Conservation (phyloP, 805 yeast species). For the Candida easanensis region DNA sequence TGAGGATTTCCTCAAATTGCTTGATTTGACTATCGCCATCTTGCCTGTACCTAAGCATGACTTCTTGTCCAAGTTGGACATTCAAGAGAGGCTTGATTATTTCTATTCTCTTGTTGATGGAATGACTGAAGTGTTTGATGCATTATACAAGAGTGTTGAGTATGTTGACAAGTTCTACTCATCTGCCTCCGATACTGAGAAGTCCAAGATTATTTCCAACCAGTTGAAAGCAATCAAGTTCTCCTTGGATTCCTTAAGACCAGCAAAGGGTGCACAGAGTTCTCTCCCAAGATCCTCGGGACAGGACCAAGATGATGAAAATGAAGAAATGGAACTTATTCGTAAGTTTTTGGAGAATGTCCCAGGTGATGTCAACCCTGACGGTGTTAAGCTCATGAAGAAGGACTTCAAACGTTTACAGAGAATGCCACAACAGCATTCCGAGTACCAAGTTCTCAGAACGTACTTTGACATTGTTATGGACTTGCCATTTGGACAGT, state of each 20-base stretch:
- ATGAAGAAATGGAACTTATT: constrained; percentile 37
- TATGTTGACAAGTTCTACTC: constrained; percentile 45
- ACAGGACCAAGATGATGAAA: constrained; percentile 24
- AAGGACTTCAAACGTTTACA: constrained; percentile 56
- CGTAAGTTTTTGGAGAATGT: constrained; percentile 29
- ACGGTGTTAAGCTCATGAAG: constrained; percentile 38
- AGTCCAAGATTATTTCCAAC: constrained; percentile 51
- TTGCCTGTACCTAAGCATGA: constrained; percentile 47
- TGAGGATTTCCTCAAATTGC: constrained; percentile 28
- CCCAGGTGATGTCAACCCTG: constrained; percentile 33
- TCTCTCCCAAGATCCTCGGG: constrained; percentile 2
- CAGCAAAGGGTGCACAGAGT: constrained; percentile 10
- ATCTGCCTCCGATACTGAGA: constrained; percentile 50
- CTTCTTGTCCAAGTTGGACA: constrained; percentile 34
- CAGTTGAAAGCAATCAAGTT: constrained; percentile 51
- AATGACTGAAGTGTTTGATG: constrained; percentile 40
- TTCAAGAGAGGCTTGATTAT: constrained; percentile 33
- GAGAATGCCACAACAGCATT: constrained; percentile 49
- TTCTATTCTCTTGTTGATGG: constrained; percentile 33
- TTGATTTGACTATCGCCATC: constrained; percentile 49
- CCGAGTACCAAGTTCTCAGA: constrained; percentile 62
- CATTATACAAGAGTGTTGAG: constrained; percentile 30
- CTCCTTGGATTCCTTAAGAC: constrained; percentile 46
- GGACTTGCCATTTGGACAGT: constrained; percentile 59
- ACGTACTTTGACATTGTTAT: constrained; percentile 62